Base-by-base conservation (phyloP, 176 grass and related monocot genomes). In the Eleusine coracana region DNA sequence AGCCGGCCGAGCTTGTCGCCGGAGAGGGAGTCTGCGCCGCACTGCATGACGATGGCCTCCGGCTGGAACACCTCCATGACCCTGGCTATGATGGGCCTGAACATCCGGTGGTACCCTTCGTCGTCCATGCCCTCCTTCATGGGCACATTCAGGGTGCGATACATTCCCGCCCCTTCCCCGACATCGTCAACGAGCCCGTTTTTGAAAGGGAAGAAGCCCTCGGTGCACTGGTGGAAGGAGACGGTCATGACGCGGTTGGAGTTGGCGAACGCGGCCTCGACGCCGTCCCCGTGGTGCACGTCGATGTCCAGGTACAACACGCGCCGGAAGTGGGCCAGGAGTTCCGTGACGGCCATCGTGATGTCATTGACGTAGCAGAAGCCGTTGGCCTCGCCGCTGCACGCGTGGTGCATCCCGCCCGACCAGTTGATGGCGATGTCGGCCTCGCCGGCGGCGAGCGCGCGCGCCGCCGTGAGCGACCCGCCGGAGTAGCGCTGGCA, bases 281-380 rank as follows among this genome's bases (percentile, higher is more conserved):
- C 90, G 58, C 88, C 84, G 81, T 94, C 92, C 63, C 95, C 88
- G 76, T 97, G 92, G 84, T 97, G 95, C n/a, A 91, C 91, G 56
- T 97, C 92, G 81, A 94, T 94, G 84, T 97, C 95, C 11, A 97
- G 54, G 83, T 97, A 97, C 13, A 94, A 45, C 65, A 97, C 90
- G 70, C 92, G 95, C 74, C 82, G 2, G 66, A 27, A 27, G 49
- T 0, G n/a, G 21, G 80, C 27, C 66, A 88, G 74, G 48, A 94
- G 77, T 9, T 46, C 9, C 8, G 7, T 46, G 31, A 34, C 31
- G 31, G 31, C 3, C 41, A 44, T 6, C 41, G 86, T 83, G 60
- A 92, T 92, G 67, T 88, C 86, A 9, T 92, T 92, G 3, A 92
- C 86, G 77, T 92, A 92, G 27, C 90, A 92, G 71, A 92, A 92